Percentiles rank a stretch among this genome's conserved stretches.
Conservation (phyloP, 2,329 filamentous ascomycete species). For the Eutypa lata region DNA sequence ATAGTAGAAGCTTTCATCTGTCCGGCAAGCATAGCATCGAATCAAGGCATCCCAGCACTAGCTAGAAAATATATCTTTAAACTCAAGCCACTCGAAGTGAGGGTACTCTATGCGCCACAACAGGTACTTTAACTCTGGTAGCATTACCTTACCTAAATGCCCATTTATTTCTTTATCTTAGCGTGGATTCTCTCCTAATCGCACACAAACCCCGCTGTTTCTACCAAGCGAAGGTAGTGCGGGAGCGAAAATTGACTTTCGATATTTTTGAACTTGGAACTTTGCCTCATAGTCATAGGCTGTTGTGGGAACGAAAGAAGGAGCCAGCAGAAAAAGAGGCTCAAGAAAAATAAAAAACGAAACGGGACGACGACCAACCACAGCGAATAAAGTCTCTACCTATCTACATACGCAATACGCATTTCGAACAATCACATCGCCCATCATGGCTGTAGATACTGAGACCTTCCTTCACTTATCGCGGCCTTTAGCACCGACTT, state of each 20-base stretch:
- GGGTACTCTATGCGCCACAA: not conserved
- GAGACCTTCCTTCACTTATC: slow-evolving; percentile 93
- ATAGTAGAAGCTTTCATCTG: too few relatives aligned
- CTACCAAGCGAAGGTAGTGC: not conserved
- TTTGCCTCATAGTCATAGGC: not conserved
- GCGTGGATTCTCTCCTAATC: slow-evolving; percentile 5
- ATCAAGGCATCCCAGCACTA: too few relatives aligned
- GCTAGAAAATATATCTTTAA: too few relatives aligned
- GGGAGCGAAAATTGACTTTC: not conserved
- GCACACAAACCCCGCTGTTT: slow-evolving; percentile 1
- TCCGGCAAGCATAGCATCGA: not conserved
- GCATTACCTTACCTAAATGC: not conserved
- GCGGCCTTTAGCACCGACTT: slow-evolving; percentile 79
- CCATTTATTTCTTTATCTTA: slow-evolving; percentile 10
- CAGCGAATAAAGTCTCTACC: not conserved
- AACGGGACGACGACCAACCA: slow-evolving; percentile 3
- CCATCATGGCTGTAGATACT: slow-evolving; percentile 74
- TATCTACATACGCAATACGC: too few relatives aligned
- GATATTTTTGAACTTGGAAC: not conserved
- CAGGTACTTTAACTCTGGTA: not conserved
- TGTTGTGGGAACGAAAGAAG: not conserved
- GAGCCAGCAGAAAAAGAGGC: slow-evolving; percentile 5
- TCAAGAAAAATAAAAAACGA: not conserved
- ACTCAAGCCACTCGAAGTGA: too few relatives aligned
- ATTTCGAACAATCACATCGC: slow-evolving; percentile 24